Evolutionary conservation across 495 filamentous ascomycete species (phyloP).

Genomic region (Lindgomyces ingoldianus): DNA sequence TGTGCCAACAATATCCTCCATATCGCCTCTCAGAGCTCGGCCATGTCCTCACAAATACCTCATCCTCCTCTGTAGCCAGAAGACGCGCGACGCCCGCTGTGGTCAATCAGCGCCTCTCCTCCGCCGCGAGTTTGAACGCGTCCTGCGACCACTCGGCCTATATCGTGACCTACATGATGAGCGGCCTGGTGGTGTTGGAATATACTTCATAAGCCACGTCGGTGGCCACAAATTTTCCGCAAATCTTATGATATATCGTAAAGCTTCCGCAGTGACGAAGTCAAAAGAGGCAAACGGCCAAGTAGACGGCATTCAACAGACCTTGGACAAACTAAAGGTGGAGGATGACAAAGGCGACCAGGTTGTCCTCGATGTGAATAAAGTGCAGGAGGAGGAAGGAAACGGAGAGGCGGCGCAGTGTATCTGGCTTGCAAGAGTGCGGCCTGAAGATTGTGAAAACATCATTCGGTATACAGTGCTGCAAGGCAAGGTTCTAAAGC

Average conservation of each 20-base stretch:
- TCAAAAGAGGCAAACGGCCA: conserved; percentile 50
- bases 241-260: conserved; percentile 87
- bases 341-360: conserved; percentile 33
- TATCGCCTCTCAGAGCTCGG: conserved; percentile 60
- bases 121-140: conserved; percentile 81
- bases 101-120: conserved; percentile 90
- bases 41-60: conserved; percentile 78
- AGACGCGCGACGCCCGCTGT: conserved; percentile 89
- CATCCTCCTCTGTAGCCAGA: conserved; percentile 91
- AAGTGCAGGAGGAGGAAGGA: conserved; percentile 46
- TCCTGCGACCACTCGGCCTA: conserved; percentile 78
- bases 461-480: conserved; percentile 86
- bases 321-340: conserved; percentile 26
- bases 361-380: conserved; percentile 40
- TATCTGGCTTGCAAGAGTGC: conserved; percentile 88
- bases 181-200: conserved; percentile 83
- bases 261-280: conserved; percentile 53
- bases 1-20: conserved; percentile 40
- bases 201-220: conserved; percentile 95
- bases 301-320: conserved; percentile 28
- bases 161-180: conserved; percentile 86
- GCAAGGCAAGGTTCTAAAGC: conserved; percentile 92
- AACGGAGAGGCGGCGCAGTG: conserved; percentile 70
- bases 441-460: conserved; percentile 92
- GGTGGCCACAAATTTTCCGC: conserved; percentile 93